phyloP scores from a whole-genome alignment of 345 rosid genomes.

The Eutrema heterophyllum region DNA sequence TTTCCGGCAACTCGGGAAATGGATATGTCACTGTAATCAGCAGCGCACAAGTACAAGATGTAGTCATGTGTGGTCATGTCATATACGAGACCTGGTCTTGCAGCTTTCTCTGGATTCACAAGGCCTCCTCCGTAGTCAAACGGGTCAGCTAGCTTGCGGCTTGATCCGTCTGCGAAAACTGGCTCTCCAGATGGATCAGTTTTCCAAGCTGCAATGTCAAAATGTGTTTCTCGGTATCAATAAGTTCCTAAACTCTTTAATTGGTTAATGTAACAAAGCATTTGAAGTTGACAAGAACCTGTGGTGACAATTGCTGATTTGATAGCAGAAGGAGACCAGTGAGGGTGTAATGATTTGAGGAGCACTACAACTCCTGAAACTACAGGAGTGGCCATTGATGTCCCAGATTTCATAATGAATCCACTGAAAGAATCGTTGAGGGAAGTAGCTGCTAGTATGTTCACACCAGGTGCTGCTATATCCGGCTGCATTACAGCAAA shows the following conservation, averaged over 20 bases:
- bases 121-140: slow-evolving; percentile 63
- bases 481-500: slow-evolving; percentile 30
- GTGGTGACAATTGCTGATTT: slow-evolving; percentile 44
- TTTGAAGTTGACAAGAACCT: slow-evolving; percentile 27
- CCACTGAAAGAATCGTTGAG: neutral
- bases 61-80: slow-evolving; percentile 43
- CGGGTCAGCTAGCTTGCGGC: slow-evolving; percentile 38
- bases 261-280: neutral
- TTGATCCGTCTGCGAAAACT: slow-evolving; percentile 41
- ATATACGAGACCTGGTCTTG: slow-evolving; percentile 52
- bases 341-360: slow-evolving; percentile 30
- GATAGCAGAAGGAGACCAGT: slow-evolving; percentile 44
- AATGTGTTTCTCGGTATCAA: neutral
- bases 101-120: slow-evolving; percentile 48
- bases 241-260: neutral
- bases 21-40: slow-evolving; percentile 41
- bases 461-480: slow-evolving; percentile 41
- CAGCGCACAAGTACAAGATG: slow-evolving; percentile 40
- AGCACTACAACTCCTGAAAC: slow-evolving; percentile 37
- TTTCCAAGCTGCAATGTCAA: slow-evolving; percentile 24
- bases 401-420: slow-evolving; percentile 23
- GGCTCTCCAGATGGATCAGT: slow-evolving; percentile 33
- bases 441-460: slow-evolving; percentile 32
- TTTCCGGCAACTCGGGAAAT: slow-evolving; percentile 37
- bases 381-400: slow-evolving; percentile 42